phyloP scores from a whole-genome alignment of 805 yeast species.

The Metschnikowia orientalis region DNA sequence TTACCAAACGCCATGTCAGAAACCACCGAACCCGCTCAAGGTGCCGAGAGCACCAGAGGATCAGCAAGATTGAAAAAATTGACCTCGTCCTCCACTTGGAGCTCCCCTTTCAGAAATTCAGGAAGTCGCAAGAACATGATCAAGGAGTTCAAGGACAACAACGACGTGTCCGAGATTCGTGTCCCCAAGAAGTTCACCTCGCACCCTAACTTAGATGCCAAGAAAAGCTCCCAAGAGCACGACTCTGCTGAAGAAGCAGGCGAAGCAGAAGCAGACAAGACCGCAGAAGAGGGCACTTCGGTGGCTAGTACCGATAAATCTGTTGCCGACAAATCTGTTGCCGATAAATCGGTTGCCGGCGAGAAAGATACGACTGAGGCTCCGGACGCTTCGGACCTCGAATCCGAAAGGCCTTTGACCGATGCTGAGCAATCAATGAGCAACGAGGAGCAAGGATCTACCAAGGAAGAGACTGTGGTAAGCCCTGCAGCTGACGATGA shows the following conservation, averaged over 20 bases:
- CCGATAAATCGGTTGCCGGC: too few relatives aligned
- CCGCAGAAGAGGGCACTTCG: conserved; percentile 1
- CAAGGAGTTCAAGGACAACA: conserved; percentile 33
- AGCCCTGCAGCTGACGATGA: conserved; percentile 23
- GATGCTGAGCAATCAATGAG: conserved; percentile 6
- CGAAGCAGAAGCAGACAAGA: conserved; percentile 7
- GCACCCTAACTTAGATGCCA: conserved; percentile 37
- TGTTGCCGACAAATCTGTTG: too few relatives aligned
- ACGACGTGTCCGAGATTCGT: conserved; percentile 28
- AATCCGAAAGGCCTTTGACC: conserved; percentile 12
- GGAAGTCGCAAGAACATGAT: conserved; percentile 27
- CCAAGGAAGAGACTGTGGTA: conserved; percentile 1
- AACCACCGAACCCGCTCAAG: conserved; percentile 6
- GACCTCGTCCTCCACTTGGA: conserved; percentile 32
- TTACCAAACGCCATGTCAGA: conserved; percentile 16
- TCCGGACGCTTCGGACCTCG: conserved; percentile 1
- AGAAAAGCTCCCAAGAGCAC: conserved; percentile 9
- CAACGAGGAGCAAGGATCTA: background rate
- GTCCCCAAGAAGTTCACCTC: conserved; percentile 39
- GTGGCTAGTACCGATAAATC: background rate
- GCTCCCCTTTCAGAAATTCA: conserved; percentile 38
- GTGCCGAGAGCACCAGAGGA: conserved; percentile 11
- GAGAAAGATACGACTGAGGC: background rate
- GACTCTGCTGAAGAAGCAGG: conserved; percentile 6
- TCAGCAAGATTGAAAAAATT: conserved; percentile 17